phyloP scores from a whole-genome alignment of 768 basidiomycete species.

The Mycena maculata region DNA sequence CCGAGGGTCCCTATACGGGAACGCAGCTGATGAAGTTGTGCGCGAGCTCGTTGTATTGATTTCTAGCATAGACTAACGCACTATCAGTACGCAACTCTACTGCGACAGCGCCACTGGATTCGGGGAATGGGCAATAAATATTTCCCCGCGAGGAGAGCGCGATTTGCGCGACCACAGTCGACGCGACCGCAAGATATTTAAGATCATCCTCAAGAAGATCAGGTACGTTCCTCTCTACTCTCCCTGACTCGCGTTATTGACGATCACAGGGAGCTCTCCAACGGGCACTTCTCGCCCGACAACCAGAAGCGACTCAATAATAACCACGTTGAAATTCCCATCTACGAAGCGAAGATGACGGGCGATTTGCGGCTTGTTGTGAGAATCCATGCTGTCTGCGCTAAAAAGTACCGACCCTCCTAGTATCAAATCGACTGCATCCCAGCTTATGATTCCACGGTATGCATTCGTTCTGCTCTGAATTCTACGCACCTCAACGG shows the following conservation, averaged over 20 bases:
- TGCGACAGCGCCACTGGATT: slow-evolving; percentile 25
- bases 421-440: slow-evolving; percentile 39
- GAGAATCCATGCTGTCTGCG: slow-evolving; percentile 33
- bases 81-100: slow-evolving; percentile 21
- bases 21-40: slow-evolving; percentile 28
- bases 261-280: slow-evolving; percentile 69
- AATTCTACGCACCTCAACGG: neutral
- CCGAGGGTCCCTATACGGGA: slow-evolving; percentile 1
- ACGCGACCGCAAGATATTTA: slow-evolving; percentile 50
- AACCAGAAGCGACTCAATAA: slow-evolving; percentile 73
- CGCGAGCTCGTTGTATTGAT: neutral
- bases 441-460: slow-evolving; percentile 35
- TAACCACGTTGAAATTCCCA: slow-evolving; percentile 58
- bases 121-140: slow-evolving; percentile 54
- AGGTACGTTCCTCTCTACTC: slow-evolving; percentile 53
- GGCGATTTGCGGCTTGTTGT: slow-evolving; percentile 63
- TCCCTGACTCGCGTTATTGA: neutral
- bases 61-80: neutral
- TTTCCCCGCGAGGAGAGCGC: slow-evolving; percentile 43
- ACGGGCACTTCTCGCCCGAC: slow-evolving; percentile 74
- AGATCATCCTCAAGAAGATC: slow-evolving; percentile 71
- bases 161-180: slow-evolving; percentile 45
- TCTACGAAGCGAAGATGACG: slow-evolving; percentile 79
- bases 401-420: neutral
- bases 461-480: slow-evolving; percentile 27